Base-by-base conservation (phyloP, 2,329 filamentous ascomycete species). In the Chlorencoelia australis region DNA sequence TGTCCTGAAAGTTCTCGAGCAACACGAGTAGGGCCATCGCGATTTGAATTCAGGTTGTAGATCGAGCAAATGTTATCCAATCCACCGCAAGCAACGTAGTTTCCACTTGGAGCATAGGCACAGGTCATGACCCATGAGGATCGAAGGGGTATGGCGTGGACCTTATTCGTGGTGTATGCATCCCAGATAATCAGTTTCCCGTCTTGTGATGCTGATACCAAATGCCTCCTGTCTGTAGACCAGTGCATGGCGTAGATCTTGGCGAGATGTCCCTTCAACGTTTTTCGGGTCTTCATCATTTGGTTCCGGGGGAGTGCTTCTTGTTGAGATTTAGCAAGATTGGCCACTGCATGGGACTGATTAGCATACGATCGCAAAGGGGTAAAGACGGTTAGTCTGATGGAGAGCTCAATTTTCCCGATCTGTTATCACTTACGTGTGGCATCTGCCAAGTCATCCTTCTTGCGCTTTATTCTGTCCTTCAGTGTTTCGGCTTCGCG, bases 161-260 rank as follows among this genome's bases (percentile, higher is more conserved):
- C 91, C 65, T 98, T 98, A 73, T 98, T 96, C 45, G 91, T 96
- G 48, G 89, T 96, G 68, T 98, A 98, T 41, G 91, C 91, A 62
- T 98, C 91, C 91, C 91, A 98, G 59, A 98, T 96, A 64, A 98
- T 98, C 51, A 98, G 79, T 71, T 98, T 98, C 61, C 91, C 91
- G 57, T 98, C 91, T 65, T 98, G 91, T 52, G 91, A 98, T 46
- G 91, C 91, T 9, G 91, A 96, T 35, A 98, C 91, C 43, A 96
- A 77, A 65, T 96, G 91, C 63, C 91, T 80, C 58, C 91, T 79
- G 66, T 98, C 91, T 47, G 91, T 98, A 21, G 91, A 96, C 91
- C 91, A 98, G 70, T 98, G 91, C 91, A 98, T 98, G 55, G 91
- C 91, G 64, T 98, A 98, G 56, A 98, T 98, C 69, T 98, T 98